Base-by-base conservation (phyloP, 2,329 filamentous ascomycete species). In the Aphanoascus verrucosus region DNA sequence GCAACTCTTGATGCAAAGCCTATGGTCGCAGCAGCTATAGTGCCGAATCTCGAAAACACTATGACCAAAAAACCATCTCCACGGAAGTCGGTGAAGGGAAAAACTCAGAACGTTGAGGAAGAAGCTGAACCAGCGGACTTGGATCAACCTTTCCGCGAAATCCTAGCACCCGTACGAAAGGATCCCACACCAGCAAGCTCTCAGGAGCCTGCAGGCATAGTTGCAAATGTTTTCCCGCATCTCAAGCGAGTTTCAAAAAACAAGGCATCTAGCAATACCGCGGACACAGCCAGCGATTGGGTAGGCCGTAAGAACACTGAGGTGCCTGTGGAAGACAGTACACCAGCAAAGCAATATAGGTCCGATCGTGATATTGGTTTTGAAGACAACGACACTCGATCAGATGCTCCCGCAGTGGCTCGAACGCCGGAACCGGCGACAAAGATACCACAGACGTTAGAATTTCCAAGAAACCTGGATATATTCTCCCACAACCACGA, bases 211-310 rank as follows among this genome's bases (percentile, higher is more conserved):
- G 7, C 42, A 7, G 63, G 61, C 56, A 64, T 63, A 44, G 61
- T 70, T 52, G 60, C 63, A 8, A 65, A 57, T 48, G 59, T 70
- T 31, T 70, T 71, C 42, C 68, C 68, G 9, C 60, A 62, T 15
- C 57, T 70, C 23, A 64, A 69, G 53, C 65, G 68, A 44, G 64
- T 61, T 12, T 60, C 60, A 3, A 69, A 65, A 37, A 55, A 46
- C 17, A 46, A 55, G 37, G 44, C 34, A 34, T 38, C 54, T 28
- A 47, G 62, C 37, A 20, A 46, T 2, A 12, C 38, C 28, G 28
- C 9, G 19, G 6, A 19, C 34, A 19, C 3, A 31, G 8, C 1
- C 14, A 35, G 28, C 34, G 9, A 15, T 28, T 3, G 8, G 4
- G 38, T n/a, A 15, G 14, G 31, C 20, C 3, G 8, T 5, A 11